phyloP scores from a whole-genome alignment of 208 protist species.

The Trypanosoma avium region DNA sequence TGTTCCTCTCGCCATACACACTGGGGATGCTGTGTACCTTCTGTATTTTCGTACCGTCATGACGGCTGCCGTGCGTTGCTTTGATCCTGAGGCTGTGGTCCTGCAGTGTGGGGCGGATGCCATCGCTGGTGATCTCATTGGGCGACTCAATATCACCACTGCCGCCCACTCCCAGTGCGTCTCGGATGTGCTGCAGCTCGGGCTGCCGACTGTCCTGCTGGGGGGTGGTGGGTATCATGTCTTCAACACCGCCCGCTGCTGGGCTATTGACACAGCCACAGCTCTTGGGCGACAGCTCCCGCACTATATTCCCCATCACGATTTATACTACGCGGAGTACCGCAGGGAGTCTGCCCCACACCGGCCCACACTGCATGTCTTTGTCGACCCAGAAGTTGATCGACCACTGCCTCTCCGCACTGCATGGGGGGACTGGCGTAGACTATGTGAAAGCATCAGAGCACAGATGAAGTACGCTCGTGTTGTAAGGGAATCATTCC shows the following conservation, averaged over 20 bases:
- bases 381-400: slow-evolving; percentile 71
- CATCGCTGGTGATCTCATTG: slow-evolving; percentile 96
- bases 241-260: slow-evolving; percentile 98
- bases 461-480: slow-evolving; percentile 63
- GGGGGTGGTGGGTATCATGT: slow-evolving; percentile 99
- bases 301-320: slow-evolving; percentile 59
- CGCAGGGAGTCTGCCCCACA: slow-evolving; percentile 55
- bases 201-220: slow-evolving; percentile 94
- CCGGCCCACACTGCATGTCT: slow-evolving; percentile 72
- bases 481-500: slow-evolving; percentile 49
- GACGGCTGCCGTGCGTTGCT: slow-evolving; percentile 93
- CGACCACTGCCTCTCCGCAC: slow-evolving; percentile 41
- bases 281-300: slow-evolving; percentile 71
- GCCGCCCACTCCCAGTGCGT: slow-evolving; percentile 94
- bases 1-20: slow-evolving; percentile 95
- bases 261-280: slow-evolving; percentile 96
- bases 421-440: slow-evolving; percentile 61
- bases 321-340: slow-evolving; percentile 81
- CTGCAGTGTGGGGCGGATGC: slow-evolving; percentile 99
- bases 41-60: slow-evolving; percentile 95
- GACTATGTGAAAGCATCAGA: slow-evolving; percentile 58
- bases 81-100: slow-evolving; percentile 96
- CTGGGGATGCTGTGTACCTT: slow-evolving; percentile 94
- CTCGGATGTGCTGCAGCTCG: slow-evolving; percentile 91
- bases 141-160: slow-evolving; percentile 96